Conservation (phyloP, 2,329 filamentous ascomycete genomes). For the Ceratocystis lukuohia region DNA sequence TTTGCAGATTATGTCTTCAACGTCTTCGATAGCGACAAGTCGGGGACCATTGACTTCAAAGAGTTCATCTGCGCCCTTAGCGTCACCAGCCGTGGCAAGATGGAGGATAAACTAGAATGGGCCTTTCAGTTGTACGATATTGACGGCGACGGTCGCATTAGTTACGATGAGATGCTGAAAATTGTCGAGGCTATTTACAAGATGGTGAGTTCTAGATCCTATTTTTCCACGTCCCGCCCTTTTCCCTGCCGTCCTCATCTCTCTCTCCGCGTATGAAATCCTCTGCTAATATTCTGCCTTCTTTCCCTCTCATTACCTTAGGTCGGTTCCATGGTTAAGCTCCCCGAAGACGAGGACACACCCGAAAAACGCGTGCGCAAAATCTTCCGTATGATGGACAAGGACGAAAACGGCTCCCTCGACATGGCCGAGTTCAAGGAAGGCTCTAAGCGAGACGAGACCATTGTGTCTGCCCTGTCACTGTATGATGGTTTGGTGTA, state of each 20-base stretch:
- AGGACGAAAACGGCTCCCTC: slow-evolving; percentile 94
- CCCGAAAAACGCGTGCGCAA: slow-evolving; percentile 96
- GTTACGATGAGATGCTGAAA: slow-evolving; percentile 95
- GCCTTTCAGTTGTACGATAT: slow-evolving; percentile 99
- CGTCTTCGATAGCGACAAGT: slow-evolving; percentile 95
- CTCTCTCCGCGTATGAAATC: neutral
- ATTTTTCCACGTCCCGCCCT: slow-evolving; percentile 19
- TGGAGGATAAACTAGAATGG: slow-evolving; percentile 99
- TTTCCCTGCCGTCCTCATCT: neutral
- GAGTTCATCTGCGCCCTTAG: slow-evolving; percentile 98
- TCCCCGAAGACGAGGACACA: slow-evolving; percentile 96
- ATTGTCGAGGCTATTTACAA: slow-evolving; percentile 99
- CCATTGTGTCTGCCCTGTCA: slow-evolving; percentile 91
- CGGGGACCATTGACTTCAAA: slow-evolving; percentile 96
- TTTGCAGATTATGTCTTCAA: slow-evolving; percentile 99
- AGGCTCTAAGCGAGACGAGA: slow-evolving; percentile 96
- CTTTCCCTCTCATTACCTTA: slow-evolving; percentile 27
- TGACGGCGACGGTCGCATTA: slow-evolving; percentile 96
- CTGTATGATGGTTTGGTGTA: slow-evolving; percentile 91
- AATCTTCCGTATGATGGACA: slow-evolving; percentile 99
- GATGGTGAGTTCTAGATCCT: slow-evolving; percentile 52
- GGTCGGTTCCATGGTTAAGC: slow-evolving; percentile 98
- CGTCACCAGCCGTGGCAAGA: slow-evolving; percentile 92
- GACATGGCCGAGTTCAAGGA: slow-evolving; percentile 99
- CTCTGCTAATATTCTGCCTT: neutral